phyloP scores from a whole-genome alignment of 2,329 filamentous ascomycete genomes.

The Alternaria longipes region DNA sequence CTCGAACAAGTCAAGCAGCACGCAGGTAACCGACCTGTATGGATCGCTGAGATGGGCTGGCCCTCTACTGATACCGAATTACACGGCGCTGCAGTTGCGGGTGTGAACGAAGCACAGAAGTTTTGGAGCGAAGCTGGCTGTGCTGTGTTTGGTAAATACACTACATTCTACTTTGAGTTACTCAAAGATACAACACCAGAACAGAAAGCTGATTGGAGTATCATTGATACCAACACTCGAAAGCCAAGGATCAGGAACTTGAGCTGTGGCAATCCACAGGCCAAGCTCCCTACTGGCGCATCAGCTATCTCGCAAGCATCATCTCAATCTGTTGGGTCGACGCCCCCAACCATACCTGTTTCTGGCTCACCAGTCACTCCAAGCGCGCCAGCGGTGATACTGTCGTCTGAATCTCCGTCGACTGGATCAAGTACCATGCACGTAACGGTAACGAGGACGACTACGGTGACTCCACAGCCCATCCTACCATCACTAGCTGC shows the following conservation, averaged over 20 bases:
- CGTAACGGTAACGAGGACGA: conserved; percentile 4
- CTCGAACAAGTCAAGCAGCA: conserved; percentile 32
- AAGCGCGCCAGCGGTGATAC: neutral
- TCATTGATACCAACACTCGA: conserved; percentile 28
- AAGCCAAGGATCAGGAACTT: conserved; percentile 32
- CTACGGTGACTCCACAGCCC: conserved; percentile 3
- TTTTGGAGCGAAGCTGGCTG: conserved; percentile 47
- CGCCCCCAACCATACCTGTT: neutral
- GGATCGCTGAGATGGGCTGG: conserved; percentile 51
- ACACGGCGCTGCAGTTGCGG: conserved; percentile 24
- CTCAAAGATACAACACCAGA: conserved; percentile 32
- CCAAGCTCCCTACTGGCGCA: neutral
- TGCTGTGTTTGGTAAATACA: conserved; percentile 40
- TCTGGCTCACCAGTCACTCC: neutral
- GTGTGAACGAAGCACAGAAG: conserved; percentile 32
- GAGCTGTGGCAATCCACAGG: conserved; percentile 23
- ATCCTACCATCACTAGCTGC: conserved; percentile 1
- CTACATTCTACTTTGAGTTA: conserved; percentile 48
- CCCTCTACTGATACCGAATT: conserved; percentile 28
- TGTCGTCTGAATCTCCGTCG: neutral
- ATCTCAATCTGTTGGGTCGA: neutral
- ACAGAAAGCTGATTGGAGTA: conserved; percentile 37
- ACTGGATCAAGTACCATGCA: conserved; percentile 7
- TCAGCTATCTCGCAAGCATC: neutral
- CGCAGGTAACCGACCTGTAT: conserved; percentile 37